Percentiles rank a stretch among this genome's conserved stretches.
These are phyloP conservation scores for Tricharina praecox DNA, from an alignment of 495 filamentous ascomycete genomes.

Conservation along the genomic window DNA sequence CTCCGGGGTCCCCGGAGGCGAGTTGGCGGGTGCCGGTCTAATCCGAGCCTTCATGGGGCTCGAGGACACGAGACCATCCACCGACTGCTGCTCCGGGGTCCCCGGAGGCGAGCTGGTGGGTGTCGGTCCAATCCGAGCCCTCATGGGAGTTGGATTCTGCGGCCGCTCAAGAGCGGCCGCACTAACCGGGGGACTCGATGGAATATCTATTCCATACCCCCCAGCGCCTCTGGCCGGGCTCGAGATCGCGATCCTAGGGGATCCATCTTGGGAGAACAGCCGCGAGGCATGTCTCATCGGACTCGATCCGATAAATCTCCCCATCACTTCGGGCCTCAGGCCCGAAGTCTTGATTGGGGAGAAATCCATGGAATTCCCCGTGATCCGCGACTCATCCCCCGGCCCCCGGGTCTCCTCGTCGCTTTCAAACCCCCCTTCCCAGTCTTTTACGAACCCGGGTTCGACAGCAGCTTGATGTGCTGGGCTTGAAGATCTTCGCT, in stretches of 20 bases:
- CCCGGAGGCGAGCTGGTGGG: not conserved
- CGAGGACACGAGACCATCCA: too few relatives aligned
- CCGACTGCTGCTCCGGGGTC: not conserved
- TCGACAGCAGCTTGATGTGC: not conserved
- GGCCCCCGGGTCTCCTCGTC: too few relatives aligned
- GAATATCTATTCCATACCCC: not conserved
- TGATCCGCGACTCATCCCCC: too few relatives aligned
- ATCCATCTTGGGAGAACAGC: not conserved
- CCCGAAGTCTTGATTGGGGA: not conserved
- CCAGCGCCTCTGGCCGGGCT: not conserved
- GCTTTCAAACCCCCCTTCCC: too few relatives aligned
- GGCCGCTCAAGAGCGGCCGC: not conserved
- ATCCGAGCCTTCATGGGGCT: not conserved
- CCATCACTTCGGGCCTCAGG: not conserved
- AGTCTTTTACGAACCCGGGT: not conserved
- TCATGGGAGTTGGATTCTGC: constrained; percentile 1
- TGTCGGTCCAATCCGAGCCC: not conserved
- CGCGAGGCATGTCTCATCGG: not conserved
- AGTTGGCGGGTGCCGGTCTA: not conserved
- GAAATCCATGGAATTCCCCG: not conserved
- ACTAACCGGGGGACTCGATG: not conserved
- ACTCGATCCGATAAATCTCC: not conserved
- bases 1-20: not conserved
- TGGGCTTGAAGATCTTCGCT: not conserved
- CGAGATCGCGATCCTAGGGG: not conserved